Percentiles rank a stretch among this genome's conserved stretches.
Evolutionary conservation across 2,329 filamentous ascomycete genomes (phyloP).

Genomic region (Domatiomyces catenatus): DNA sequence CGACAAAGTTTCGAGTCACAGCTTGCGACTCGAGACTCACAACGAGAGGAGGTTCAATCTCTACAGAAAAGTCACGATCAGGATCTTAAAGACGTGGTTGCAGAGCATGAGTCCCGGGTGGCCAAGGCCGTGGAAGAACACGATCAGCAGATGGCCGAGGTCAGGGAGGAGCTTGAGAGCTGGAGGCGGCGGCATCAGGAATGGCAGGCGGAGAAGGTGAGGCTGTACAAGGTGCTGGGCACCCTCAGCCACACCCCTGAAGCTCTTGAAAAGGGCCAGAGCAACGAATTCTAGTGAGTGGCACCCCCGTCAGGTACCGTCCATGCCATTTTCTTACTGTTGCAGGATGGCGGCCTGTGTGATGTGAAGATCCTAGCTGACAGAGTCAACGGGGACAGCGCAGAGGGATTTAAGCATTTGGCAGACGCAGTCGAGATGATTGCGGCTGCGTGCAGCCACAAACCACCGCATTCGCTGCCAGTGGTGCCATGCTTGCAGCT

Average conservation of each 20-base stretch:
- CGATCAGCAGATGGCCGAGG: constrained; percentile 15
- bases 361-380: neutral
- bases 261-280: neutral
- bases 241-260: neutral
- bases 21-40: constrained; percentile 3
- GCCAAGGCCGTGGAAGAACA: constrained; percentile 24
- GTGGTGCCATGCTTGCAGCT: neutral
- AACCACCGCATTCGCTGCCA: neutral
- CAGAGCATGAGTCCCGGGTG: constrained; percentile 21
- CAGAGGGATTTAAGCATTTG: neutral
- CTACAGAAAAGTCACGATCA: constrained; percentile 4
- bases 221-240: neutral
- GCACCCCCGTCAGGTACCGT: neutral
- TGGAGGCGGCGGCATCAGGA: constrained; percentile 35
- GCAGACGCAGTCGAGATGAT: neutral
- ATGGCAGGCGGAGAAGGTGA: constrained; percentile 21
- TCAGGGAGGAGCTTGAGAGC: constrained; percentile 15
- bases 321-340: neutral
- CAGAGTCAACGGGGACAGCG: neutral
- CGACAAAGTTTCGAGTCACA: constrained; percentile 6
- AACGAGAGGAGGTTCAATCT: constrained; percentile 5
- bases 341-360: neutral
- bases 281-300: neutral
- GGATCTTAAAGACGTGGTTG: constrained; percentile 7
- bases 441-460: neutral